These are phyloP conservation scores for Cinnamomum micranthum DNA, from an alignment of 164 flowering plant species.

Conservation along the genomic window DNA sequence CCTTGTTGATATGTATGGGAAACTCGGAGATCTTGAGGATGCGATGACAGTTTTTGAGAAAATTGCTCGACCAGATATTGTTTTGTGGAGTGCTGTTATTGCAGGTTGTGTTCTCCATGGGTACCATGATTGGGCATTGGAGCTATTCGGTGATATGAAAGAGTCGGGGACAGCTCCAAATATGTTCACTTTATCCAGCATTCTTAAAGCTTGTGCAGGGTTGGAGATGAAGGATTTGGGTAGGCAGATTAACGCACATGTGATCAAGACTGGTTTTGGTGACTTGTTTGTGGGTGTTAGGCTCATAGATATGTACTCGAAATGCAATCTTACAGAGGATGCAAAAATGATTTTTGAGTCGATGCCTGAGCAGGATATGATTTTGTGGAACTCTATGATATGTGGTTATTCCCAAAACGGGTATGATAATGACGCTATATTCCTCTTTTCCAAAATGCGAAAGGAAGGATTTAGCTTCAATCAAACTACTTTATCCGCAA, in stretches of 20 bases:
- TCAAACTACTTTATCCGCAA: slow-evolving; percentile 49
- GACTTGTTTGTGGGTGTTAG: slow-evolving; percentile 61
- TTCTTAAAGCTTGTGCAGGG: slow-evolving; percentile 61
- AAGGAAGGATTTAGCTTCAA: slow-evolving; percentile 46
- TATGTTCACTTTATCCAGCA: slow-evolving; percentile 67
- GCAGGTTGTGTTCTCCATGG: slow-evolving; percentile 75
- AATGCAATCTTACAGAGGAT: slow-evolving; percentile 43
- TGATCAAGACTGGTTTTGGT: slow-evolving; percentile 43
- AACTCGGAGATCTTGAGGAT: slow-evolving; percentile 46
- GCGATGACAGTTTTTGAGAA: slow-evolving; percentile 47
- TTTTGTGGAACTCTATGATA: slow-evolving; percentile 65
- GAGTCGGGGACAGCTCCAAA: slow-evolving; percentile 40
- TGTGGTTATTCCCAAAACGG: slow-evolving; percentile 57
- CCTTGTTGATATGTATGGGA: slow-evolving; percentile 79
- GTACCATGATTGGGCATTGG: slow-evolving; percentile 38
- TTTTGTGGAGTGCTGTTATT: slow-evolving; percentile 79
- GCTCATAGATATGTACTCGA: slow-evolving; percentile 74
- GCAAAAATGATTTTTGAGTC: slow-evolving; percentile 42
- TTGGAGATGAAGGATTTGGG: slow-evolving; percentile 43
- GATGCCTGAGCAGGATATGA: slow-evolving; percentile 47
- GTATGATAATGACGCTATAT: slow-evolving; percentile 44
- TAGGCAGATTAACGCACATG: slow-evolving; percentile 52
- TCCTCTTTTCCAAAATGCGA: slow-evolving; percentile 38
- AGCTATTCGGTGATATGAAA: slow-evolving; percentile 47
- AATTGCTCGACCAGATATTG: slow-evolving; percentile 50